phyloP scores from a whole-genome alignment of 768 basidiomycete genomes.

The Rhizopogon vulgaris region DNA sequence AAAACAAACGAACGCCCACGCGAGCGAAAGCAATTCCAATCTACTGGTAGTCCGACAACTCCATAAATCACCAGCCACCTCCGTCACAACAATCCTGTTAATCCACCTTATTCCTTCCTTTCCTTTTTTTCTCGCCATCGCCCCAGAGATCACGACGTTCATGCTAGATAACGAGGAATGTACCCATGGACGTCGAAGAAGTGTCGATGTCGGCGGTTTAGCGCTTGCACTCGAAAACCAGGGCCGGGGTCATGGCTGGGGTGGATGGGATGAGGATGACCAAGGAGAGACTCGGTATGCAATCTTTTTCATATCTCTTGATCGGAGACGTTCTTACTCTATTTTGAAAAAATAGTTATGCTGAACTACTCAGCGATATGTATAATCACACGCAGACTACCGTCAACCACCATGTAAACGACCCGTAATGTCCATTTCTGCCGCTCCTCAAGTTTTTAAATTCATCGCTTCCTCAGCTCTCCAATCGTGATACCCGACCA shows the following conservation, averaged over 20 bases:
- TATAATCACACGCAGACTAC: conserved; percentile 71
- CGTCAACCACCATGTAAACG: conserved; percentile 45
- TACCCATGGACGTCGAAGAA: conserved; percentile 47
- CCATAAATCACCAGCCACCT: conserved; percentile 4
- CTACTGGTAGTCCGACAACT: conserved; percentile 11
- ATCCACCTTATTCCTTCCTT: background rate
- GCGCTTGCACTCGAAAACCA: conserved; percentile 65
- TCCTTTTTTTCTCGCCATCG: background rate
- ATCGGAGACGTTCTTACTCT: conserved; percentile 8
- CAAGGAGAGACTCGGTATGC: conserved; percentile 46
- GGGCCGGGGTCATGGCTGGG: conserved; percentile 68
- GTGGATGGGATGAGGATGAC: conserved; percentile 47
- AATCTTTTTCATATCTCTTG: conserved; percentile 4
- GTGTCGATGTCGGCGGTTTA: conserved; percentile 88
- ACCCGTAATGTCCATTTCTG: conserved; percentile 15
- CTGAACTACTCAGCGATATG: conserved; percentile 82
- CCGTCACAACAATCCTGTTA: conserved; percentile 3
- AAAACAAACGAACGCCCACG: conserved; percentile 20
- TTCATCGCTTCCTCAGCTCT: conserved; percentile 30
- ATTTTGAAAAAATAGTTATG: conserved; percentile 43
- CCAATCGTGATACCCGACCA: conserved; percentile 41
- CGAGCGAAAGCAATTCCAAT: conserved; percentile 26
- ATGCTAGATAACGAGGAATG: conserved; percentile 27
- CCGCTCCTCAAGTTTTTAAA: background rate
- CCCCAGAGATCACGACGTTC: background rate